Base-by-base conservation (phyloP, 2,329 filamentous ascomycete species). In the Pseudopithomyces maydicus region DNA sequence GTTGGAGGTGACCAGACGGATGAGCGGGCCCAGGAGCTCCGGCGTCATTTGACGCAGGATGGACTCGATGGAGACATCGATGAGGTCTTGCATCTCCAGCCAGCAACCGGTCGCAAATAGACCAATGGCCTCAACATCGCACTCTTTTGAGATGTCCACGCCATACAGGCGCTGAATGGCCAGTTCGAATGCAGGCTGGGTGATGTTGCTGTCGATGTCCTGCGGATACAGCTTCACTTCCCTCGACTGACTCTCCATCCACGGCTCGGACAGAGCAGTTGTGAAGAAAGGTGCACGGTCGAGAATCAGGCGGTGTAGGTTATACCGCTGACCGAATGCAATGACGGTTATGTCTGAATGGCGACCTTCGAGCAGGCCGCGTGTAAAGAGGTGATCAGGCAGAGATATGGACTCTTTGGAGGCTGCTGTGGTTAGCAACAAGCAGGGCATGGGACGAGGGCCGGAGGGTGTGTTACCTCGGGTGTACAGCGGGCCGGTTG, bases 251-350 rank as follows among this genome's bases (percentile, higher is more conserved):
- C 82, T 82, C 64, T 85, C 83, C 10, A 82, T 72, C 83, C 83
- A 85, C n/a, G 82, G 81, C 35, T 80, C 82, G 0, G 81, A 84
- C 22, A 85, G 73, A 14, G 82, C 82, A 14, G 79, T 80, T 2
- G 79, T 77, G 68, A 85, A 85, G 76, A 84, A 85, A 0, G 82
- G 82, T 4, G 83, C 81, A 50, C 81, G 79, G 64, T 85, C 83
- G 19, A 85, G 79, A 19, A 85, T 77, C 8, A 85, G 71, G 17
- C 83, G 81, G 63, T 85, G 83, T 6, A 85, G 75, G 55, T 76
- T 77, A 68, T 85, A 85, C 46, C 73, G 73, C 42, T 80, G 78
- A 10, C 79, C 79, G 64, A 85, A 85, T 1, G 82, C 83, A 54
- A 80, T 72, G 48, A 85, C 70, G 20, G 79, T 80, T 49, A 85